Conservation (phyloP, 768 basidiomycete genomes). For the Leccinum longicurvipes region DNA sequence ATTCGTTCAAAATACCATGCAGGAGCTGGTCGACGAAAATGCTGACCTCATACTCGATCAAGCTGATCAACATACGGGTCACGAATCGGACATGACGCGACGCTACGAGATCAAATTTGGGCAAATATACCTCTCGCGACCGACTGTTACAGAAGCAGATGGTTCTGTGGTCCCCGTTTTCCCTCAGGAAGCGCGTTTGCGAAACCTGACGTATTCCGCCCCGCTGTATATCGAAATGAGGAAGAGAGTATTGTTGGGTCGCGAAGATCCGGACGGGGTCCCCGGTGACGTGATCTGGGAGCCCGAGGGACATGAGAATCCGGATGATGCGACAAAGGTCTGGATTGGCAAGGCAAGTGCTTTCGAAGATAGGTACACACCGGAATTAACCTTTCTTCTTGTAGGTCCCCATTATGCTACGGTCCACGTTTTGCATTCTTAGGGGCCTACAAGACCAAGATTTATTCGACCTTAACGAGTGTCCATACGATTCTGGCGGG, state of each 20-base stretch:
- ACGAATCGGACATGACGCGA: slow-evolving; percentile 75
- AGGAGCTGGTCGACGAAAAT: slow-evolving; percentile 97
- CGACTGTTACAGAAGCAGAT: slow-evolving; percentile 93
- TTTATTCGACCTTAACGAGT: slow-evolving; percentile 91
- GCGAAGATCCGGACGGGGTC: slow-evolving; percentile 75
- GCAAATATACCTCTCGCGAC: slow-evolving; percentile 94
- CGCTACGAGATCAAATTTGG: slow-evolving; percentile 97
- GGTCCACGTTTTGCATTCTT: slow-evolving; percentile 93
- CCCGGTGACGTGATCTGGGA: slow-evolving; percentile 82
- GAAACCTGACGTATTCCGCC: slow-evolving; percentile 95
- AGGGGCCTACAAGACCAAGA: slow-evolving; percentile 74
- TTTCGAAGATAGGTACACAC: slow-evolving; percentile 1
- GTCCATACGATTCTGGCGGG: slow-evolving; percentile 97
- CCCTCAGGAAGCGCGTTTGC: slow-evolving; percentile 92
- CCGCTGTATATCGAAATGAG: slow-evolving; percentile 95
- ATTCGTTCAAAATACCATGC: slow-evolving; percentile 99
- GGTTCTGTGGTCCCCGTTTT: slow-evolving; percentile 92
- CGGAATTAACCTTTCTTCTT: slow-evolving; percentile 8
- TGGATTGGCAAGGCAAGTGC: slow-evolving; percentile 87
- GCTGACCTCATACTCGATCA: slow-evolving; percentile 95
- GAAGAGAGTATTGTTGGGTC: slow-evolving; percentile 76
- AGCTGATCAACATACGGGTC: slow-evolving; percentile 92
- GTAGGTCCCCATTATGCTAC: slow-evolving; percentile 96
- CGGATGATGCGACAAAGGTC: slow-evolving; percentile 74
- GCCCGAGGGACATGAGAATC: slow-evolving; percentile 59